phyloP scores from a whole-genome alignment of 2,329 filamentous ascomycete species.

The Seiridium unicorne region DNA sequence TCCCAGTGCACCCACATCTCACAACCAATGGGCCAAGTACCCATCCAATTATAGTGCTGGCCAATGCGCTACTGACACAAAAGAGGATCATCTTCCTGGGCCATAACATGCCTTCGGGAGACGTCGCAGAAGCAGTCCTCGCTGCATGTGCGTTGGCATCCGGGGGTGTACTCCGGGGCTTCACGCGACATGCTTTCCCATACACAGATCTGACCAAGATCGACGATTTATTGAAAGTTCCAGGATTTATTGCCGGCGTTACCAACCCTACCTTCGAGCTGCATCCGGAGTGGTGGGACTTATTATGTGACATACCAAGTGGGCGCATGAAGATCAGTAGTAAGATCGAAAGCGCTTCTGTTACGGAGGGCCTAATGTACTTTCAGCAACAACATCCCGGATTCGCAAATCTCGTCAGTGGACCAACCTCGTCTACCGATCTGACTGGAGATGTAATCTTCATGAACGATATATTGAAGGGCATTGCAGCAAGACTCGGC shows the following conservation, averaged over 20 bases:
- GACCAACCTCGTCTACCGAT: conserved; percentile 44
- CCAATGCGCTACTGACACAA: conserved; percentile 92
- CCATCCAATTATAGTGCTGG: conserved; percentile 90
- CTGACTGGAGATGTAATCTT: conserved; percentile 85
- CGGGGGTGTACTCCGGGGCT: conserved; percentile 87
- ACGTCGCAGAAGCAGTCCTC: conserved; percentile 96
- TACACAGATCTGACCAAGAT: conserved; percentile 98
- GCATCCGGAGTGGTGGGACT: conserved; percentile 97
- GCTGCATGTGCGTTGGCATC: conserved; percentile 94
- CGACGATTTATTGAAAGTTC: conserved; percentile 91
- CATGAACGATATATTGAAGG: conserved; percentile 80
- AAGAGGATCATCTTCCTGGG: conserved; percentile 96
- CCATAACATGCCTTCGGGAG: conserved; percentile 90
- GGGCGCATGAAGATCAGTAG: conserved; percentile 94
- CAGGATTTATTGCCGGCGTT: conserved; percentile 95
- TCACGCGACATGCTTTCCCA: conserved; percentile 93
- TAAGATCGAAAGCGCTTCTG: conserved; percentile 74
- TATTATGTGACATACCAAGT: conserved; percentile 88
- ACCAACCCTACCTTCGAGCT: conserved; percentile 95
- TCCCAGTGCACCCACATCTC: conserved; percentile 83
- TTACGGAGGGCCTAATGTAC: conserved; percentile 81
- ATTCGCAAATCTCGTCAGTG: conserved; percentile 49
- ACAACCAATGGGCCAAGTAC: conserved; percentile 89
- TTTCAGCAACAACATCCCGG: conserved; percentile 79
- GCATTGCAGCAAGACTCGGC: conserved; percentile 81